These are phyloP conservation scores for Amniculicola lignicola DNA, from an alignment of 495 filamentous ascomycete species.

Conservation along the genomic window DNA sequence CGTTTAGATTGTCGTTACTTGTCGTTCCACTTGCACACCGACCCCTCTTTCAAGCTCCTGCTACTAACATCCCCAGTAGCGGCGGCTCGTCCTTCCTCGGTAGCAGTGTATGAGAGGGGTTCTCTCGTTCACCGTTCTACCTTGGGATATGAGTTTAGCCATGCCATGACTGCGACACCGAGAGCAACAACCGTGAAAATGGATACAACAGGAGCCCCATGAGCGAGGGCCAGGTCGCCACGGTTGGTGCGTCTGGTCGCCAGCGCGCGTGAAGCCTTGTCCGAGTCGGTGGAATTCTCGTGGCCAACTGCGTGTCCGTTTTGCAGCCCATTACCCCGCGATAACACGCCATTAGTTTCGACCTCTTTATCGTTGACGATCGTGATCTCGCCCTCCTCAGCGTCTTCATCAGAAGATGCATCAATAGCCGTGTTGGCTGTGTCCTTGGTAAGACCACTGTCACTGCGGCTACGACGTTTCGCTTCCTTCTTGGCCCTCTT, in stretches of 20 bases:
- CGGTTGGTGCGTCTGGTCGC: slow-evolving; percentile 36
- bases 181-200: slow-evolving; percentile 86
- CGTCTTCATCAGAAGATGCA: slow-evolving; percentile 12
- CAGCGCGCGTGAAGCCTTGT: slow-evolving; percentile 35
- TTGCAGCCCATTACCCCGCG: slow-evolving; percentile 35
- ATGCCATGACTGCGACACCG: slow-evolving; percentile 90
- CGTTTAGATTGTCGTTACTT: no score
- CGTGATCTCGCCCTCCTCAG: slow-evolving; percentile 24
- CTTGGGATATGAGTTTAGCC: slow-evolving; percentile 84
- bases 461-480: slow-evolving; percentile 17
- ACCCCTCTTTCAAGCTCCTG: no score
- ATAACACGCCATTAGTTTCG: slow-evolving; percentile 23
- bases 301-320: slow-evolving; percentile 38
- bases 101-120: no score
- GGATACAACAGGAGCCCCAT: slow-evolving; percentile 76
- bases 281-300: slow-evolving; percentile 41
- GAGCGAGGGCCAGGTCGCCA: slow-evolving; percentile 47
- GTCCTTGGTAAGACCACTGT: slow-evolving; percentile 10
- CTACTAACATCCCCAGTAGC: slow-evolving; percentile 13
- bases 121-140: slow-evolving; percentile 52
- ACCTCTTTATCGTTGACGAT: slow-evolving; percentile 25
- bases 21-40: no score
- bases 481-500: slow-evolving; percentile 35
- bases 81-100: slow-evolving; percentile 1
- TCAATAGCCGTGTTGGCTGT: background rate